Evolutionary conservation across 2,329 filamentous ascomycete species (phyloP).

Genomic region (Verticillium longisporum): DNA sequence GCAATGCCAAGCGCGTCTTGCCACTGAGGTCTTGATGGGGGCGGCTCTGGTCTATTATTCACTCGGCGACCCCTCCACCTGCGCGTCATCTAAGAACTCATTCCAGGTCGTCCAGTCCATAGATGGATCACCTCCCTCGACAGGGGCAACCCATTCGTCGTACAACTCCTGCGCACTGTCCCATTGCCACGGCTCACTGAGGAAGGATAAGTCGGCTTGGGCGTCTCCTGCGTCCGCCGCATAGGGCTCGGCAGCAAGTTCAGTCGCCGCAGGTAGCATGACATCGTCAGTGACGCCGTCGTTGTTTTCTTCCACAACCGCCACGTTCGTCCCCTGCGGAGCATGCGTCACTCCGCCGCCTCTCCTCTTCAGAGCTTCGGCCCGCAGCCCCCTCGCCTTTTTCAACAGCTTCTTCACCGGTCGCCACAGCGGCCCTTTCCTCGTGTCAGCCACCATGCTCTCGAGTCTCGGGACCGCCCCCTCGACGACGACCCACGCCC

Average conservation of each 20-base stretch:
- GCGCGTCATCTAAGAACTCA: constrained; percentile 35
- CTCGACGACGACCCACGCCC: constrained; percentile 44
- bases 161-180: constrained; percentile 17
- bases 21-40: neutral
- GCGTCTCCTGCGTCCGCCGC: neutral
- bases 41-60: constrained; percentile 1
- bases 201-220: neutral
- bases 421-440: constrained; percentile 34
- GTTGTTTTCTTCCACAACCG: neutral
- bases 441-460: constrained; percentile 36
- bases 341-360: neutral
- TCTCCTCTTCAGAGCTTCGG: constrained; percentile 18
- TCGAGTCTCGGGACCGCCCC: constrained; percentile 34
- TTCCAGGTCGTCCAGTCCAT: constrained; percentile 34
- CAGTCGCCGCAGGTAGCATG: neutral
- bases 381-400: constrained; percentile 36
- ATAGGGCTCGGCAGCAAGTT: neutral
- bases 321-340: neutral
- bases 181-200: constrained; percentile 5
- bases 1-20: neutral
- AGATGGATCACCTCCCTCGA: constrained; percentile 8
- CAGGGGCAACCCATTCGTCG: constrained; percentile 12
- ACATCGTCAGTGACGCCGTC: neutral
- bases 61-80: constrained; percentile 22
- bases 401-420: constrained; percentile 46